A percentile compares a stretch with the other conserved stretches of the same genome.
Conservation (phyloP, 2,329 filamentous ascomycete genomes). For the Fusarium agapanthi region DNA sequence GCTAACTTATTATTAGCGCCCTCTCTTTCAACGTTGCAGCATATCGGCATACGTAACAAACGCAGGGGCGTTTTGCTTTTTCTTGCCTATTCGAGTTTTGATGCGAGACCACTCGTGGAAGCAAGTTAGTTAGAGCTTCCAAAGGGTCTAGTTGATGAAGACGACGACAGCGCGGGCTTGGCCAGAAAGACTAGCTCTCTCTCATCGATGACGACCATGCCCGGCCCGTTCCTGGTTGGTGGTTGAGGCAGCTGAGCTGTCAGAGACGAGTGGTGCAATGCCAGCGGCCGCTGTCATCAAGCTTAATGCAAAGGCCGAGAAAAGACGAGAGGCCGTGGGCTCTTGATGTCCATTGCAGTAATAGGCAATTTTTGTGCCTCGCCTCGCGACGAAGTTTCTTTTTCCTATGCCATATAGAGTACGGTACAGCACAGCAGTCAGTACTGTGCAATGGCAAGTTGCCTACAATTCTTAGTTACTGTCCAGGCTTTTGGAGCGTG, state of each 20-base stretch:
- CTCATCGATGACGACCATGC: not conserved
- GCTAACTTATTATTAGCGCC: not conserved
- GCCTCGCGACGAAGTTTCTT: not conserved
- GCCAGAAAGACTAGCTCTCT: not conserved
- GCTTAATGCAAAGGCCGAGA: not conserved
- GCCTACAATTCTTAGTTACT: not conserved
- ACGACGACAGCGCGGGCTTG: not conserved
- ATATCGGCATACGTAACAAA: slow-evolving; percentile 13
- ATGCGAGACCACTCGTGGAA: not conserved
- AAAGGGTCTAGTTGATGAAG: not conserved
- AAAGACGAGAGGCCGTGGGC: not conserved
- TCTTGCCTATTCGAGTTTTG: slow-evolving; percentile 14
- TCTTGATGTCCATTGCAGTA: not conserved
- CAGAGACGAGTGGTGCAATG: slow-evolving; percentile 2
- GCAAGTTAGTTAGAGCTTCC: not conserved
- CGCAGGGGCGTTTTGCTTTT: slow-evolving; percentile 24
- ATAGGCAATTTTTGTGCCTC: not conserved
- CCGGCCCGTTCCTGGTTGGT: slow-evolving; percentile 30
- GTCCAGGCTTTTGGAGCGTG: slow-evolving; percentile 3
- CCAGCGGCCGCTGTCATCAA: not conserved
- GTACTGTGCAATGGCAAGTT: not conserved
- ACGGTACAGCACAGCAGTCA: not conserved
- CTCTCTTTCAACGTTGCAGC: slow-evolving; percentile 26
- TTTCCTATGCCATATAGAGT: not conserved
- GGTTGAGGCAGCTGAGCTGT: slow-evolving; percentile 15